A percentile compares a stretch with the other conserved stretches of the same genome.
Evolutionary conservation across 495 filamentous ascomycete genomes (phyloP).

Genomic region (Physcia stellaris): DNA sequence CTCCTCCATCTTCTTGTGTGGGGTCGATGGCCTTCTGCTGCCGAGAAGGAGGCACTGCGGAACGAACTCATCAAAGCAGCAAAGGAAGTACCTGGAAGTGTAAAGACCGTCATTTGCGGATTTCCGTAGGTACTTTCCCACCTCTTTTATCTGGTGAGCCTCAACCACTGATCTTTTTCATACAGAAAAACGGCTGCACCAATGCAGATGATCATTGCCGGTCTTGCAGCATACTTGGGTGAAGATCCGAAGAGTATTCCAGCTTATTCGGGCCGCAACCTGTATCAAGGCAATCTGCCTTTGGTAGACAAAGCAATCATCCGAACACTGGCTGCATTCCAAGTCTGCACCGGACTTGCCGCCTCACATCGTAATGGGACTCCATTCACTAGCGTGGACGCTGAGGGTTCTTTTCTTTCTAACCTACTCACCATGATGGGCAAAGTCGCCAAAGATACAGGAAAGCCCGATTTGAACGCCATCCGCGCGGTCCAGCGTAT

Average conservation of each 20-base stretch:
- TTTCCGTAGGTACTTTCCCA: too few relatives aligned
- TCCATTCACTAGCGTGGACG: conserved; percentile 23
- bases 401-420: conserved; percentile 25
- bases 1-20: conserved; percentile 33
- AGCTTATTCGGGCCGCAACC: conserved; percentile 21
- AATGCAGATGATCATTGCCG: conserved; percentile 27
- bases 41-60: conserved; percentile 23
- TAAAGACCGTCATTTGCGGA: conserved; percentile 6
- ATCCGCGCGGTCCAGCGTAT: conserved; percentile 25
- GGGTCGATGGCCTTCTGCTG: conserved; percentile 24
- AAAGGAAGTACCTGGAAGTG: conserved; percentile 19
- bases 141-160: too few relatives aligned
- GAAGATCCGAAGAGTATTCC: conserved; percentile 26
- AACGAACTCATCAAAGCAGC: conserved; percentile 18
- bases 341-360: conserved; percentile 23
- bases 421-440: conserved; percentile 33
- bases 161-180: too few relatives aligned
- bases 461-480: conserved; percentile 20
- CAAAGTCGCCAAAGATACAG: conserved; percentile 22
- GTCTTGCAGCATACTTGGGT: conserved; percentile 27
- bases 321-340: conserved; percentile 24
- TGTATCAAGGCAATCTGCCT: conserved; percentile 25
- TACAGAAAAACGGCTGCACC: not conserved
- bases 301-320: conserved; percentile 29
- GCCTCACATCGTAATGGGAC: conserved; percentile 26